Conservation (phyloP, 306 rosid genomes). For the Castanea crenata region DNA sequence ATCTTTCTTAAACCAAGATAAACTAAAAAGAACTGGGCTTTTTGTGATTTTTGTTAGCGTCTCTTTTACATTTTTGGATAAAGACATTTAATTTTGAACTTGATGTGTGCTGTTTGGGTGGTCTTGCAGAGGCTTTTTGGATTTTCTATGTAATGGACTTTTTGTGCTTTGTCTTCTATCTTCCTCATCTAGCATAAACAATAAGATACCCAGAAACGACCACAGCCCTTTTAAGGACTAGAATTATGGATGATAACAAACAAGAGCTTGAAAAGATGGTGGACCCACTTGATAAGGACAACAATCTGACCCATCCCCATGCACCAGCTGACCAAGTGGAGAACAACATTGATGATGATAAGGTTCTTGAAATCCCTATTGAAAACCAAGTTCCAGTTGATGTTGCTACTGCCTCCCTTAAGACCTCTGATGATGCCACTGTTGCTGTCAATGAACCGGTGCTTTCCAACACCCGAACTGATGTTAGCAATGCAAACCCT, state of each 20-base stretch:
- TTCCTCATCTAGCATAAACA: too few relatives aligned
- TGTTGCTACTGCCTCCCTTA: not conserved
- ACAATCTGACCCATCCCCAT: not conserved
- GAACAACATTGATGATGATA: not conserved
- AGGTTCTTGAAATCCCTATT: not conserved
- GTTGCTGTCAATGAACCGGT: not conserved
- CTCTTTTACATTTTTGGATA: too few relatives aligned
- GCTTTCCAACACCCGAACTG: not conserved
- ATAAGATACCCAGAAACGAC: not conserved
- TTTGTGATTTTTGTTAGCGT: too few relatives aligned
- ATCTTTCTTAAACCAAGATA: too few relatives aligned
- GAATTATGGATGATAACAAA: not conserved
- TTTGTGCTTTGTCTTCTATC: too few relatives aligned
- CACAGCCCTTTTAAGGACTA: not conserved
- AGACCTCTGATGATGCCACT: not conserved
- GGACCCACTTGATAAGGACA: not conserved
- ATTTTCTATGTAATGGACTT: too few relatives aligned
- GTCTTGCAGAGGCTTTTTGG: too few relatives aligned
- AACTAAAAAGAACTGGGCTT: too few relatives aligned
- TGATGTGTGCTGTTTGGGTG: too few relatives aligned
- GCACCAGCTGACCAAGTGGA: constrained; percentile 6
- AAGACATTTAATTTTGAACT: too few relatives aligned
- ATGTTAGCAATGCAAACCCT: not conserved
- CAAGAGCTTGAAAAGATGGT: not conserved
- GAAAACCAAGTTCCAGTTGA: constrained; percentile 8